Percentiles rank a stretch among this genome's conserved stretches.
These are phyloP conservation scores for Mortierella polycephala DNA, from an alignment of 371 early-diverging fungal species.

Conservation along the genomic window DNA sequence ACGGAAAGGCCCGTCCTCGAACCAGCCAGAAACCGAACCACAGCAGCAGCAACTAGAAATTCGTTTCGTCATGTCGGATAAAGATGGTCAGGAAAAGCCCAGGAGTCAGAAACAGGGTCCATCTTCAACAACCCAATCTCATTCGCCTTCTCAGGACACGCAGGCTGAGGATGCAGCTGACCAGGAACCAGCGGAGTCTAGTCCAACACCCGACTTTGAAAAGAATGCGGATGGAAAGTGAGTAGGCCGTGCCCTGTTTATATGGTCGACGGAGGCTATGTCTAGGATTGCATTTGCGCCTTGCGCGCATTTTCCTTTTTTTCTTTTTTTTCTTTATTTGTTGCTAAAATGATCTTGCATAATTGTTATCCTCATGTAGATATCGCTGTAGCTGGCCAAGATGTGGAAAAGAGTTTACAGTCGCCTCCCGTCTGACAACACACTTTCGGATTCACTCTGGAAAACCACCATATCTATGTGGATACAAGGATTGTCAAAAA, in stretches of 20 bases:
- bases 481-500: constrained; percentile 54
- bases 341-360: neutral
- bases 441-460: constrained; percentile 51
- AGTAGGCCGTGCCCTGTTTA: constrained; percentile 9
- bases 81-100: constrained; percentile 32
- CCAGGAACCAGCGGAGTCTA: constrained; percentile 29
- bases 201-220: constrained; percentile 44
- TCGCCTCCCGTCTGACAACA: constrained; percentile 50
- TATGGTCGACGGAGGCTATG: no score
- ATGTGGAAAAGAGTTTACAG: constrained; percentile 52
- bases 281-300: no score
- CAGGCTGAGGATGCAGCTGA: constrained; percentile 21
- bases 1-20: constrained; percentile 2
- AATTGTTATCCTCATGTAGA: constrained; percentile 24
- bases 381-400: constrained; percentile 54
- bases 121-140: constrained; percentile 7
- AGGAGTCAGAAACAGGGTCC: neutral
- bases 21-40: constrained; percentile 9
- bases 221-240: constrained; percentile 53
- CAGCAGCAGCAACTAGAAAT: constrained; percentile 32
- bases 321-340: neutral
- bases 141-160: constrained; percentile 13
- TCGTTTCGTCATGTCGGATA: constrained; percentile 43
- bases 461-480: constrained; percentile 52
- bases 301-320: constrained; percentile 3